Conservation (phyloP, 768 basidiomycete species). For the Termitomyces sp. region DNA sequence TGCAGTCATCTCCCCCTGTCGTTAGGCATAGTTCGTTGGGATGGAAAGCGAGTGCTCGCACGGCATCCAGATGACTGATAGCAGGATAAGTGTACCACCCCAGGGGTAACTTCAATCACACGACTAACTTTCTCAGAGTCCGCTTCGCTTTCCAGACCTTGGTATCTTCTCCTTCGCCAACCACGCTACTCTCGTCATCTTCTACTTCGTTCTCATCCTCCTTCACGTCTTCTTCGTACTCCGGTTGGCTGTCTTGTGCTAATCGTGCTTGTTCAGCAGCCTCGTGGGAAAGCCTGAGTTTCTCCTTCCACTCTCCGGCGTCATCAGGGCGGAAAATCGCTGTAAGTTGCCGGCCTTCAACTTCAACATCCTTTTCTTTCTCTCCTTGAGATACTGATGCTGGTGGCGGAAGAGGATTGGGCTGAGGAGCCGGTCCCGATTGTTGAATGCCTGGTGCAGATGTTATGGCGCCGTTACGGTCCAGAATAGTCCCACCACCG, state of each 20-base stretch:
- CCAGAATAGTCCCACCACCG: conserved; percentile 41
- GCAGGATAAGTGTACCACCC: conserved; percentile 14
- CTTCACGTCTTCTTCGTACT: conserved; percentile 21
- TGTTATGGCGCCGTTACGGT: conserved; percentile 45
- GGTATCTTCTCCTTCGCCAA: conserved; percentile 61
- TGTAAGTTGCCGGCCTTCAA: conserved; percentile 55
- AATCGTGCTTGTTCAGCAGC: conserved; percentile 49
- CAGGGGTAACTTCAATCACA: conserved; percentile 16
- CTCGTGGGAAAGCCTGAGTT: conserved; percentile 62
- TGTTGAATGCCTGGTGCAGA: conserved; percentile 36
- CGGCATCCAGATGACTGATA: conserved; percentile 86
- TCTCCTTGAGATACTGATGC: conserved; percentile 27
- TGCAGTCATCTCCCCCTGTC: conserved; percentile 94
- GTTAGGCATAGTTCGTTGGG: conserved; percentile 81
- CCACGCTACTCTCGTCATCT: conserved; percentile 68
- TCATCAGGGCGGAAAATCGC: conserved; percentile 88
- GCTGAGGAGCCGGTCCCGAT: conserved; percentile 22
- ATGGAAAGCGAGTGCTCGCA: conserved; percentile 88
- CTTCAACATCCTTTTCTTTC: conserved; percentile 44
- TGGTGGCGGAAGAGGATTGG: conserved; percentile 29
- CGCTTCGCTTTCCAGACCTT: conserved; percentile 85
- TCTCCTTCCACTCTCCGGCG: conserved; percentile 84
- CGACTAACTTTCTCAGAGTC: conserved; percentile 82
- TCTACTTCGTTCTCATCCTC: conserved; percentile 65
- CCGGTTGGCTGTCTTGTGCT: conserved; percentile 29